phyloP scores from a whole-genome alignment of 129 eudicot genomes.

The Escallonia rubra region DNA sequence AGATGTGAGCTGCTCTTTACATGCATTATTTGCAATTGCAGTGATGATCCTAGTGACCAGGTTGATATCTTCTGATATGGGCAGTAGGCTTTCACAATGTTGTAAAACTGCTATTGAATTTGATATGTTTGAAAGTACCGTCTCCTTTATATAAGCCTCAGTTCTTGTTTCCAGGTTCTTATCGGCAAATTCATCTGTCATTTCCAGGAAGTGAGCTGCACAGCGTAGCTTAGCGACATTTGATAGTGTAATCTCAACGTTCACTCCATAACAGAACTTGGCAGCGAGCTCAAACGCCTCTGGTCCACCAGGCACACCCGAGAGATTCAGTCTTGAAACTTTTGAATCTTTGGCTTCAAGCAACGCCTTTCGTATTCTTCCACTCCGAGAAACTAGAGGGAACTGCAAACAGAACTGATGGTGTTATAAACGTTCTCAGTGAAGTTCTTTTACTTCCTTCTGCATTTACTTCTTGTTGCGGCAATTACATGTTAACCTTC shows the following conservation, averaged over 20 bases:
- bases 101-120: conserved; percentile 83
- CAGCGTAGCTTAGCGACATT: conserved; percentile 83
- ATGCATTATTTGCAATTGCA: conserved; percentile 76
- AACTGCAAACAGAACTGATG: conserved; percentile 39
- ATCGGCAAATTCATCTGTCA: conserved; percentile 82
- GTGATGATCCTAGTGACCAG: conserved; percentile 54
- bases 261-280: conserved; percentile 87
- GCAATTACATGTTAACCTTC: too few species aligned
- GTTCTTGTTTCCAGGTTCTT: conserved; percentile 61
- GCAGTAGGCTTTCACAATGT: conserved; percentile 65
- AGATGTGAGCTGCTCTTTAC: conserved; percentile 82
- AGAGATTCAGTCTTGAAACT: conserved; percentile 46
- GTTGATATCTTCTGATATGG: conserved; percentile 70
- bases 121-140: conserved; percentile 56
- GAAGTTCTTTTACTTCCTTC: neutral
- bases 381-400: conserved; percentile 91
- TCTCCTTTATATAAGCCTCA: conserved; percentile 57
- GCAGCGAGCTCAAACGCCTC: conserved; percentile 92
- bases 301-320: conserved; percentile 76
- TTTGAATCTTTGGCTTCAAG: conserved; percentile 77
- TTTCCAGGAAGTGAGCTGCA: conserved; percentile 68
- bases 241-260: conserved; percentile 65
- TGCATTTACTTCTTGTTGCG: neutral
- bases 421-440: neutral
- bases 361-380: conserved; percentile 66